phyloP scores from a whole-genome alignment of 345 rosid species.

The Pugionium cornutum region DNA sequence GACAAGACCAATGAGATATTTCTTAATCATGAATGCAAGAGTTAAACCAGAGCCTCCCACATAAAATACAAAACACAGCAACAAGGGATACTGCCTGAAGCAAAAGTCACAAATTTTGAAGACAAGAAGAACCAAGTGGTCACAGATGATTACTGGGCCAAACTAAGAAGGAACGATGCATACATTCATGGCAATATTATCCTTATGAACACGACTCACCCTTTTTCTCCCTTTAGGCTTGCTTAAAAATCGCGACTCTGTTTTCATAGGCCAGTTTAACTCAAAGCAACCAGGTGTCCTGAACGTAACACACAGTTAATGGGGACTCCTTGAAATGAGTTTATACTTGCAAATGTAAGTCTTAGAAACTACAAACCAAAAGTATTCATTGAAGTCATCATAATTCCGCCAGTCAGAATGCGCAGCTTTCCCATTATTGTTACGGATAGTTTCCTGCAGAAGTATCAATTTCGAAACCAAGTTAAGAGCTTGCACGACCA shows the following conservation, averaged over 20 bases:
- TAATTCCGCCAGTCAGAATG: slow-evolving; percentile 99
- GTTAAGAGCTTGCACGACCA: slow-evolving; percentile 22
- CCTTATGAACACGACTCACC: slow-evolving; percentile 50
- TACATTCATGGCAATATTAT: slow-evolving; percentile 22
- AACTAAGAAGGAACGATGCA: slow-evolving; percentile 23
- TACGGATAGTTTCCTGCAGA: slow-evolving; percentile 69
- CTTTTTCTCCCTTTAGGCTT: slow-evolving; percentile 65
- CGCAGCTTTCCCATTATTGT: slow-evolving; percentile 87
- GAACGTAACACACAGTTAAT: slow-evolving; percentile 35
- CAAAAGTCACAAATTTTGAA: slow-evolving; percentile 15
- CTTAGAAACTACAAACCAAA: slow-evolving; percentile 61
- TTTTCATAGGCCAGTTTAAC: slow-evolving; percentile 76
- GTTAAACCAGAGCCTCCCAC: slow-evolving; percentile 7
- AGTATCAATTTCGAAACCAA: slow-evolving; percentile 28
- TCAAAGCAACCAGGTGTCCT: slow-evolving; percentile 97
- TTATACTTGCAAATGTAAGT: slow-evolving; percentile 25
- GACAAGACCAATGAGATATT: slow-evolving; percentile 18
- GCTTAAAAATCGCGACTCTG: slow-evolving; percentile 55
- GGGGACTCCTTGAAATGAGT: slow-evolving; percentile 11
- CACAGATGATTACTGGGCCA: slow-evolving; percentile 7
- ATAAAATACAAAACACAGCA: not conserved
- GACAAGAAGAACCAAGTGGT: slow-evolving; percentile 15
- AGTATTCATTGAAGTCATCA: slow-evolving; percentile 97
- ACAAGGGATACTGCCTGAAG: not conserved
- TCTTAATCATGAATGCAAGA: not conserved